Conservation (phyloP, 2,329 filamentous ascomycete species). For the Emydomyces testavorans region DNA sequence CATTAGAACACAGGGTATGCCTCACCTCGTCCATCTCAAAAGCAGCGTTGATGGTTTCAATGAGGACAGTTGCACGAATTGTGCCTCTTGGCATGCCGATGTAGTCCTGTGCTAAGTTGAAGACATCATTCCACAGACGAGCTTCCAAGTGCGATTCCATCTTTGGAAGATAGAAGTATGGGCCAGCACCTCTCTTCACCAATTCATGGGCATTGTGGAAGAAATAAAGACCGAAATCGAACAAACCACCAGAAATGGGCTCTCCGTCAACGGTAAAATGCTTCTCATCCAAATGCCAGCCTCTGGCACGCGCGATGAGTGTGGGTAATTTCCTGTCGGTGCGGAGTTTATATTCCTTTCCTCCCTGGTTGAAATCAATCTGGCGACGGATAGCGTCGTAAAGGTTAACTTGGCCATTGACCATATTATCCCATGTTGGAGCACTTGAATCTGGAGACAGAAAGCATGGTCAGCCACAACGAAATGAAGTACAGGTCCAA, state of each 20-base stretch:
- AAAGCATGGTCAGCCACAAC: neutral
- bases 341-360: constrained; percentile 94
- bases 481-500: no score
- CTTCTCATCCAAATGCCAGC: constrained; percentile 98
- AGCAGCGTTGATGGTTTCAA: constrained; percentile 93
- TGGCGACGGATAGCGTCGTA: constrained; percentile 90
- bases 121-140: constrained; percentile 93
- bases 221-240: constrained; percentile 98
- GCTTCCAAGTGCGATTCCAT: constrained; percentile 98
- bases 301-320: constrained; percentile 84
- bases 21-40: constrained; percentile 93
- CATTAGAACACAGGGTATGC: neutral
- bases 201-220: constrained; percentile 94
- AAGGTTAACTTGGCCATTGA: constrained; percentile 94
- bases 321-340: constrained; percentile 80
- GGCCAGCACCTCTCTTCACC: constrained; percentile 69
- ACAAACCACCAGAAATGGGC: constrained; percentile 81
- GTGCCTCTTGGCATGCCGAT: constrained; percentile 81
- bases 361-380: constrained; percentile 89
- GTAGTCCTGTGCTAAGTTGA: constrained; percentile 91
- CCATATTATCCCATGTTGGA: constrained; percentile 98
- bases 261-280: constrained; percentile 93
- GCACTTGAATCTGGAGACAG: constrained; percentile 67
- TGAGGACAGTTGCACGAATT: constrained; percentile 87
- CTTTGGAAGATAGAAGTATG: constrained; percentile 97